These are phyloP conservation scores for Pseudogymnoascus sp. DNA, from an alignment of 2,329 filamentous ascomycete genomes.

Conservation along the genomic window DNA sequence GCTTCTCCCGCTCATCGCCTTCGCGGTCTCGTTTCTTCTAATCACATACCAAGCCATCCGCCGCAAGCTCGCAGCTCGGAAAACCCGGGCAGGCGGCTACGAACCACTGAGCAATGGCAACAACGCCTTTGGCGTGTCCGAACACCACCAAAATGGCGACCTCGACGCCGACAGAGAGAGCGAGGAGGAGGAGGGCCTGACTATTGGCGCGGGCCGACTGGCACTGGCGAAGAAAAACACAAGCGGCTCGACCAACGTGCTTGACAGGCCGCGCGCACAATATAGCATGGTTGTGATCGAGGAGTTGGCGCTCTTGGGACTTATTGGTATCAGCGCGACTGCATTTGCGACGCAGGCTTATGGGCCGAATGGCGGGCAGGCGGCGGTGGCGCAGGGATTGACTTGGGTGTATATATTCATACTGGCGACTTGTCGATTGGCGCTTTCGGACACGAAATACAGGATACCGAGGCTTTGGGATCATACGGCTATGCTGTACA, in stretches of 20 bases:
- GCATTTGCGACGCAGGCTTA: conserved; percentile 55
- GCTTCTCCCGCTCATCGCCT: conserved; percentile 66
- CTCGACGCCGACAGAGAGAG: conserved; percentile 32
- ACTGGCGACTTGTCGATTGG: conserved; percentile 66
- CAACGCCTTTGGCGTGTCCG: conserved; percentile 32
- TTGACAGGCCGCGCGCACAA: conserved; percentile 71
- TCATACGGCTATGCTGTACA: conserved; percentile 81
- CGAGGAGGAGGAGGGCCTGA: conserved; percentile 46
- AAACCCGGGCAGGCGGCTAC: conserved; percentile 44
- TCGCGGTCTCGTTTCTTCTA: conserved; percentile 61
- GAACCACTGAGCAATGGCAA: conserved; percentile 41
- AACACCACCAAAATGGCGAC: conserved; percentile 31
- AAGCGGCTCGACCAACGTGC: conserved; percentile 58
- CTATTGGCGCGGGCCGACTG: conserved; percentile 50
- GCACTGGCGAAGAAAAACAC: conserved; percentile 53
- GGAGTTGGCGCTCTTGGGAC: conserved; percentile 62
- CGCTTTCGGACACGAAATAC: conserved; percentile 56
- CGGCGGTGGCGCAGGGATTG: conserved; percentile 58
- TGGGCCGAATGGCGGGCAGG: conserved; percentile 48
- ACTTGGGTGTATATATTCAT: conserved; percentile 76
- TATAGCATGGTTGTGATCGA: conserved; percentile 64
- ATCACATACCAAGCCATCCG: conserved; percentile 52
- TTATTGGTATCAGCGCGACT: conserved; percentile 61
- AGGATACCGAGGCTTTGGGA: conserved; percentile 75
- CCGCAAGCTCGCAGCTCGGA: conserved; percentile 45